A percentile compares a stretch with the other conserved stretches of the same genome.
phyloP scores from a whole-genome alignment of 2,329 filamentous ascomycete genomes.

The Aspergillus brasiliensis region DNA sequence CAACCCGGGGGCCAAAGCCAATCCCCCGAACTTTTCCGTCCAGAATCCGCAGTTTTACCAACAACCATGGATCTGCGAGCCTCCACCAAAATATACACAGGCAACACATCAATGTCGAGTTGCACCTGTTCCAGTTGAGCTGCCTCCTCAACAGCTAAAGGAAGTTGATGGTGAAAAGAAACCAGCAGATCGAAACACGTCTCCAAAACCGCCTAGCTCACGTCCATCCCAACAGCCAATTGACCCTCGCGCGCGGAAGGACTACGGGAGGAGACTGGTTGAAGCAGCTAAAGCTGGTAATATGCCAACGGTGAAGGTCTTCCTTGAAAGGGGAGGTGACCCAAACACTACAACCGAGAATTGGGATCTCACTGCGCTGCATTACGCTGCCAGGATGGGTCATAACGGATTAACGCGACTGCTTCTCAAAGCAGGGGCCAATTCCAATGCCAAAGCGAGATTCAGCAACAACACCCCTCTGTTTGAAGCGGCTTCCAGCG shows the following conservation, averaged over 20 bases:
- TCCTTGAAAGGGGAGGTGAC: not conserved
- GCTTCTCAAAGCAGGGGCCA: not conserved
- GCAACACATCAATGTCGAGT: not conserved
- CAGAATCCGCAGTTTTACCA: no score
- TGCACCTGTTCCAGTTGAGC: not conserved
- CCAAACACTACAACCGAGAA: not conserved
- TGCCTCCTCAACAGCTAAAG: not conserved
- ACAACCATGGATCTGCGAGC: not conserved
- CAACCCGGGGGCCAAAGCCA: no score
- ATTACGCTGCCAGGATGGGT: not conserved
- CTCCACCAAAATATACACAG: not conserved
- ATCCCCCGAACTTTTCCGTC: no score
- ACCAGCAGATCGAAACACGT: not conserved
- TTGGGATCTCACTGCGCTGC: not conserved
- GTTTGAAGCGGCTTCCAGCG: not conserved
- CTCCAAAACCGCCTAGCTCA: not conserved
- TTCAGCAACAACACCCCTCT: not conserved
- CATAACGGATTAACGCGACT: not conserved
- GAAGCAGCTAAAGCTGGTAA: not conserved
- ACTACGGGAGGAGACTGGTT: not conserved
- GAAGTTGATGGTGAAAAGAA: not conserved
- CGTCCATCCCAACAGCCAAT: not conserved
- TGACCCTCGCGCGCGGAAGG: not conserved
- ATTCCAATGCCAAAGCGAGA: not conserved
- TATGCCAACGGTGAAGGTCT: not conserved